These are phyloP conservation scores for Cladosporium sp. DNA, from an alignment of 2,329 filamentous ascomycete genomes.

Conservation along the genomic window DNA sequence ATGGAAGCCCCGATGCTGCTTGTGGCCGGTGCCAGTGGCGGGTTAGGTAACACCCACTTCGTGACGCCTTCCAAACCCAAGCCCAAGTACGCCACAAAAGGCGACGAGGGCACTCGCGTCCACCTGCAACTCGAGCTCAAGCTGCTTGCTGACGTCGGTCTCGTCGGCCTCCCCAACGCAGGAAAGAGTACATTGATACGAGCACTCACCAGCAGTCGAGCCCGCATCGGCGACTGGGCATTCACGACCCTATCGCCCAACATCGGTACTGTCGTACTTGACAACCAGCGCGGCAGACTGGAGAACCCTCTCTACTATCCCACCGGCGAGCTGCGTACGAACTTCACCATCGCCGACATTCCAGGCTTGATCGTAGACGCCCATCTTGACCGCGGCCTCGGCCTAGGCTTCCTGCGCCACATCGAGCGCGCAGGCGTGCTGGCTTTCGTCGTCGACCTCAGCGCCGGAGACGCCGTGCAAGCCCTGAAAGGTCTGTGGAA, in stretches of 20 bases:
- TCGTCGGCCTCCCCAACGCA: conserved; percentile 93
- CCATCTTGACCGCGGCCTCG: conserved; percentile 85
- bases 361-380: conserved; percentile 90
- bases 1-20: conserved; percentile 82
- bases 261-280: conserved; percentile 91
- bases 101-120: conserved; percentile 73
- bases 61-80: conserved; percentile 67
- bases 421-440: conserved; percentile 91
- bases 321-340: conserved; percentile 58
- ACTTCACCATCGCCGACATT: conserved; percentile 93
- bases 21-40: conserved; percentile 81
- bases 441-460: conserved; percentile 88
- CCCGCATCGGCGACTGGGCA: conserved; percentile 89
- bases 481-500: conserved; percentile 81
- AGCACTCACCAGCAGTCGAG: conserved; percentile 80
- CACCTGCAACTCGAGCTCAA: conserved; percentile 87
- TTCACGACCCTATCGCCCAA: conserved; percentile 96
- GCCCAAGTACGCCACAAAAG: conserved; percentile 85
- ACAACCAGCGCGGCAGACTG: conserved; percentile 70
- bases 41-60: conserved; percentile 92
- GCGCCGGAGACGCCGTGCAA: conserved; percentile 70
- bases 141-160: conserved; percentile 87
- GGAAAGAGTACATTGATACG: conserved; percentile 92
- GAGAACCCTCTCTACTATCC: conserved; percentile 4
- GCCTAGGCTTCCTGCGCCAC: conserved; percentile 87